phyloP scores from a whole-genome alignment of 306 rosid species.

The Crotalaria pallida region DNA sequence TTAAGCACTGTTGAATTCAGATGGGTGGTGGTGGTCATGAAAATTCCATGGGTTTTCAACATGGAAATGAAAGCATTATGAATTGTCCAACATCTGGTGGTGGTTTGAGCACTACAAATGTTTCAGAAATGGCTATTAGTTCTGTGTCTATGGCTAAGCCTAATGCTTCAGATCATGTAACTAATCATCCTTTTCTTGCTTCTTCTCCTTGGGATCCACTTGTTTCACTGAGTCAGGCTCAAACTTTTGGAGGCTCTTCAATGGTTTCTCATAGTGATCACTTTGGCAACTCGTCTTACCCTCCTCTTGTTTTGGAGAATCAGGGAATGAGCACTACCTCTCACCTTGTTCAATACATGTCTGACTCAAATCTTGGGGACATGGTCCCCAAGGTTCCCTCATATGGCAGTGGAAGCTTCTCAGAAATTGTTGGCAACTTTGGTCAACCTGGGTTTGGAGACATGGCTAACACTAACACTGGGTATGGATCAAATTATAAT shows the following conservation, averaged over 20 bases:
- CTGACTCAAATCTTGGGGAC: constrained; percentile 62
- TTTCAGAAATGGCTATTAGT: constrained; percentile 55
- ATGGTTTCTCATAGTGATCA: constrained; percentile 63
- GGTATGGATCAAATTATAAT: constrained; percentile 47
- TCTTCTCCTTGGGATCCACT: constrained; percentile 94
- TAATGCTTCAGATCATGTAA: constrained; percentile 37
- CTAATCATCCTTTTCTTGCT: constrained; percentile 57
- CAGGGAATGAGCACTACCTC: constrained; percentile 61
- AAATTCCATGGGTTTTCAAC: constrained; percentile 61
- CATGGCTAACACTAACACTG: constrained; percentile 40
- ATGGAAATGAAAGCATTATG: constrained; percentile 45
- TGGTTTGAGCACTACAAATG: constrained; percentile 54
- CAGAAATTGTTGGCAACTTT: constrained; percentile 67
- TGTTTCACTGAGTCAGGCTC: constrained; percentile 65
- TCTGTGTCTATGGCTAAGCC: constrained; percentile 52
- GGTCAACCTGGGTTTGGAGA: constrained; percentile 50
- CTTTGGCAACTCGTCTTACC: constrained; percentile 50
- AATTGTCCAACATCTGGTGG: constrained; percentile 54
- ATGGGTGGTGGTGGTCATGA: constrained; percentile 83
- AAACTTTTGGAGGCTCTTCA: constrained; percentile 67
- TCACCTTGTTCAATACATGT: constrained; percentile 63
- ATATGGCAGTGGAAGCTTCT: constrained; percentile 68
- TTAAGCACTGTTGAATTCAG: constrained; percentile 28
- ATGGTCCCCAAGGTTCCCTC: constrained; percentile 63
- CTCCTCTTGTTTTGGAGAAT: constrained; percentile 53